Conservation (phyloP, 2,329 filamentous ascomycete genomes). For the Beauveria rudraprayagi region DNA sequence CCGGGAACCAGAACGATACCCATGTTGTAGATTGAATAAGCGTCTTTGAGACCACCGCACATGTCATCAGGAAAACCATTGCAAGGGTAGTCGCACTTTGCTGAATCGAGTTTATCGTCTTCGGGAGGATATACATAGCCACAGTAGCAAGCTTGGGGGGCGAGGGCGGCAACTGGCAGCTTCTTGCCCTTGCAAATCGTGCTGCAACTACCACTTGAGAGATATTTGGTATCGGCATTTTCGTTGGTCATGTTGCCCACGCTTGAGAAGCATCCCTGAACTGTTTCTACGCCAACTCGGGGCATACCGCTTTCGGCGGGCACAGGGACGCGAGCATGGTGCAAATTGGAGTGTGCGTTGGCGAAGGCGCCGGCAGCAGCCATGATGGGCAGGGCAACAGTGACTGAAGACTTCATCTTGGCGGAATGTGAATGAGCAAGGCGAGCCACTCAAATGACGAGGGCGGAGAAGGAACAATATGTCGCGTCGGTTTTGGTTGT, state of each 20-base stretch:
- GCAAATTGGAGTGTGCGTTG: conserved; percentile 9
- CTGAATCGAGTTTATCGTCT: conserved; percentile 44
- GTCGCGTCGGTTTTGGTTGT: not conserved
- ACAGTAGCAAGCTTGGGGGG: conserved; percentile 61
- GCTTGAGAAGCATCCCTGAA: conserved; percentile 45
- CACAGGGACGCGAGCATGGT: conserved; percentile 7
- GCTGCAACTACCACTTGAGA: conserved; percentile 35
- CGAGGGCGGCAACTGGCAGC: conserved; percentile 53
- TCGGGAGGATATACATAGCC: conserved; percentile 59
- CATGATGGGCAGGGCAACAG: conserved; percentile 20
- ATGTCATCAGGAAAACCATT: conserved; percentile 51
- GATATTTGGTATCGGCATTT: conserved; percentile 13
- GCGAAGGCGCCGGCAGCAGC: conserved; percentile 19
- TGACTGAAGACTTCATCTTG: conserved; percentile 3
- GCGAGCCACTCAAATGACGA: not conserved
- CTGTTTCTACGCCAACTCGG: conserved; percentile 27
- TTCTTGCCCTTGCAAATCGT: conserved; percentile 33
- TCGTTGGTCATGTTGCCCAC: conserved; percentile 30
- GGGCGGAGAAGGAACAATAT: not conserved
- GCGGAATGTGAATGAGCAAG: not conserved
- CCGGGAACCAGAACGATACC: conserved; percentile 35
- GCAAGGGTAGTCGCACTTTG: conserved; percentile 58
- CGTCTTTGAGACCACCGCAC: conserved; percentile 41
- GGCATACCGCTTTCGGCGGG: conserved; percentile 28
- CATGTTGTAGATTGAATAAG: conserved; percentile 43